Evolutionary conservation across 495 filamentous ascomycete species (phyloP).

Genomic region (Hypoxylon fuscum): DNA sequence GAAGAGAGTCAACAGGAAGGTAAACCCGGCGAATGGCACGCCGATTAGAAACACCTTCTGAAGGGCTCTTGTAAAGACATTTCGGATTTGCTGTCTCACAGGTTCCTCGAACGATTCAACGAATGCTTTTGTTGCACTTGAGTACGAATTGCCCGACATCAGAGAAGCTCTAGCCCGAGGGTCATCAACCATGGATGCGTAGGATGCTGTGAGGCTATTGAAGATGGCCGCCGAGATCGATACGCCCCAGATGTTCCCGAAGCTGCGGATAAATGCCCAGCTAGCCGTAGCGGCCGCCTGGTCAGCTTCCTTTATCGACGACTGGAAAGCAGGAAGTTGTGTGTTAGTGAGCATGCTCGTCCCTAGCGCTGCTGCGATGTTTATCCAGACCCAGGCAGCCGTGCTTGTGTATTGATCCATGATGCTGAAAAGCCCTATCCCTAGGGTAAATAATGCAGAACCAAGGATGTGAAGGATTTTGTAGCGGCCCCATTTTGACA

Average conservation of each 20-base stretch:
- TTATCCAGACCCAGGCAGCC: conserved; percentile 45
- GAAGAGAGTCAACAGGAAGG: conserved; percentile 39
- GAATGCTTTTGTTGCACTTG: conserved; percentile 40
- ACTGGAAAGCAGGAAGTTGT: conserved; percentile 53
- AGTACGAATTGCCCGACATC: conserved; percentile 40
- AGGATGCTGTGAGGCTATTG: conserved; percentile 49
- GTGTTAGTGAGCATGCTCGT: conserved; percentile 44
- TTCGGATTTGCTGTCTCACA: conserved; percentile 36
- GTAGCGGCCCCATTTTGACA: conserved; percentile 58
- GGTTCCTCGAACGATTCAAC: conserved; percentile 33
- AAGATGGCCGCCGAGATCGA: conserved; percentile 61
- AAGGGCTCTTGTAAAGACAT: conserved; percentile 35
- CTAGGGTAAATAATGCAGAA: conserved; percentile 51
- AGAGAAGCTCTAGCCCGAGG: conserved; percentile 25
- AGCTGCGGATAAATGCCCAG: conserved; percentile 57
- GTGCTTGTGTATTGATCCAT: conserved; percentile 45
- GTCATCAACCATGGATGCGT: conserved; percentile 38
- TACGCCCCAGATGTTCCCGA: conserved; percentile 62
- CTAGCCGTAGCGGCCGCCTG: conserved; percentile 52
- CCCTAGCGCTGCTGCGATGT: conserved; percentile 41
- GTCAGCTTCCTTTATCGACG: conserved; percentile 48
- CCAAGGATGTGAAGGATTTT: conserved; percentile 52
- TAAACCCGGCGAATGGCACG: conserved; percentile 40
- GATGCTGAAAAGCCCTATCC: conserved; percentile 54
- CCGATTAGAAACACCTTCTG: conserved; percentile 44